Conservation (phyloP, 2,329 filamentous ascomycete species). For the Penicillium sp. region DNA sequence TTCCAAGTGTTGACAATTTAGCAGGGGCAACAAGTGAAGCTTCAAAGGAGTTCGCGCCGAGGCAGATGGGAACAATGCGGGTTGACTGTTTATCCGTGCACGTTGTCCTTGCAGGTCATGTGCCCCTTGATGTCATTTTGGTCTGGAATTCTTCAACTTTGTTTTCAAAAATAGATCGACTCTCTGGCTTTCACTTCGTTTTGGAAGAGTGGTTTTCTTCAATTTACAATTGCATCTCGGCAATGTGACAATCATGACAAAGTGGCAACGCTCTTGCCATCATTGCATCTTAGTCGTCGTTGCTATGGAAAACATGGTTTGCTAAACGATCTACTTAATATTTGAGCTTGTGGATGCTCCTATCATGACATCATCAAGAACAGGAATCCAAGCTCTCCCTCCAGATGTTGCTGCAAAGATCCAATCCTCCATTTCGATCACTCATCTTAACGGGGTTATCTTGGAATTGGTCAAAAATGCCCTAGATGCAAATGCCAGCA, state of each 20-base stretch:
- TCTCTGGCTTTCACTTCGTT: neutral
- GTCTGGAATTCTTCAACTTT: conserved; percentile 1
- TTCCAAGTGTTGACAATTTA: conserved; percentile 3
- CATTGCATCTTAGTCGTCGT: neutral
- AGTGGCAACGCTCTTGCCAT: conserved; percentile 3
- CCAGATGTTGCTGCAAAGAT: conserved; percentile 73
- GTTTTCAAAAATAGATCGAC: neutral
- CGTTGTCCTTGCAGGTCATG: conserved; percentile 16
- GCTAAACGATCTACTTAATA: conserved; percentile 4
- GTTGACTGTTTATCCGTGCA: conserved; percentile 24
- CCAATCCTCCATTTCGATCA: conserved; percentile 79
- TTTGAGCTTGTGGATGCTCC: neutral
- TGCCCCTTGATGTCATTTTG: conserved; percentile 19
- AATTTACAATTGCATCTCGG: neutral
- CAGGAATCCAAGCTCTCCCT: conserved; percentile 67
- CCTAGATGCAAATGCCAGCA: conserved; percentile 74
- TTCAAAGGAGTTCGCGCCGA: conserved; percentile 11
- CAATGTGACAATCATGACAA: conserved; percentile 7
- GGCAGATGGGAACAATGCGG: conserved; percentile 15
- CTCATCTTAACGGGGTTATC: conserved; percentile 69
- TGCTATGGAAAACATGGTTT: conserved; percentile 10
- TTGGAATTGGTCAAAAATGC: conserved; percentile 78
- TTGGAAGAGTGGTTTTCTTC: neutral
- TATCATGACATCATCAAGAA: conserved; percentile 26
- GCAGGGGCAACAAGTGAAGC: conserved; percentile 2